Conservation (phyloP, 2,329 filamentous ascomycete species). For the Cytospora paraplurivora region DNA sequence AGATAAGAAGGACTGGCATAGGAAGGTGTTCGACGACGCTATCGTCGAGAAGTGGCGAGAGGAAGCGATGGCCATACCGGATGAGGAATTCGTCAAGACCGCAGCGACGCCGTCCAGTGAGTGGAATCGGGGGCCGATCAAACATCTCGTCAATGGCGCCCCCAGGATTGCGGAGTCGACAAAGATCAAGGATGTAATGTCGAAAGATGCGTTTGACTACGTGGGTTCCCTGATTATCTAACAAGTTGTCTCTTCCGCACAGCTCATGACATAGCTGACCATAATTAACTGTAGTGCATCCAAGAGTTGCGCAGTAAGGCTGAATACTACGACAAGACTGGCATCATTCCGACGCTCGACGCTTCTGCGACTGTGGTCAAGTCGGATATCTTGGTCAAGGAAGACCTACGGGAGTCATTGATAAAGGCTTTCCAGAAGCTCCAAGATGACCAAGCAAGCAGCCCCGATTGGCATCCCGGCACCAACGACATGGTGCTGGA, state of each 20-base stretch:
- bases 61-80: constrained; percentile 36
- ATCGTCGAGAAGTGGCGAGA: constrained; percentile 39
- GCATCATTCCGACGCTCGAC: constrained; percentile 22
- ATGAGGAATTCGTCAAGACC: constrained; percentile 25
- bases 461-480: constrained; percentile 54
- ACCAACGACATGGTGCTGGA: constrained; percentile 53
- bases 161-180: not conserved
- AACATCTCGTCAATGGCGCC: not conserved
- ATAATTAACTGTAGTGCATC: constrained; percentile 12
- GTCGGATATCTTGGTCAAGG: constrained; percentile 16
- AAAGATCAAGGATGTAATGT: constrained; percentile 38
- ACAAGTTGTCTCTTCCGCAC: not conserved
- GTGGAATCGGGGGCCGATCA: constrained; percentile 4
- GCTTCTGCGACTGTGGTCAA: constrained; percentile 19
- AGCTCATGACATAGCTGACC: not conserved
- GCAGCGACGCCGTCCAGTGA: constrained; percentile 13
- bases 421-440: constrained; percentile 35
- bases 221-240: not conserved
- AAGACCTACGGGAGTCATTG: constrained; percentile 22
- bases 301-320: constrained; percentile 29
- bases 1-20: constrained; percentile 37
- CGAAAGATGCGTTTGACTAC: constrained; percentile 20
- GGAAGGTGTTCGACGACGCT: constrained; percentile 39
- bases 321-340: constrained; percentile 18
- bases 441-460: constrained; percentile 42